Percentiles rank a stretch among this genome's conserved stretches.
Conservation (phyloP, 1,139 yeast genomes). For the Debaryomyces robertsiae region DNA sequence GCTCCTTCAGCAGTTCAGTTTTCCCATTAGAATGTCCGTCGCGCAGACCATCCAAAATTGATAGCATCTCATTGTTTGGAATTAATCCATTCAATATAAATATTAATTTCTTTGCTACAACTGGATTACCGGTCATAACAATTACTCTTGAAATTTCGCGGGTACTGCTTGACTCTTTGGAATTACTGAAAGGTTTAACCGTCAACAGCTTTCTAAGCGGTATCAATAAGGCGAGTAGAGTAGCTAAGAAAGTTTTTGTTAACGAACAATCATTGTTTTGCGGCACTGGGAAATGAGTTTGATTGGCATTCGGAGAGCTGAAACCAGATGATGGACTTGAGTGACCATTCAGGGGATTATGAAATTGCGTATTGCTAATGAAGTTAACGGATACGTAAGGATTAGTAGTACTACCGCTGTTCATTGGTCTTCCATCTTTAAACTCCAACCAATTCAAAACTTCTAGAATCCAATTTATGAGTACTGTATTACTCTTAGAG, state of each 20-base stretch:
- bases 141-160: slow-evolving; percentile 51
- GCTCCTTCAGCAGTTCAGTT: not conserved
- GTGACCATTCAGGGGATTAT: slow-evolving; percentile 2
- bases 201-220: slow-evolving; percentile 42
- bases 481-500: slow-evolving; percentile 24
- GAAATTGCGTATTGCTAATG: slow-evolving; percentile 14
- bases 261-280: slow-evolving; percentile 14
- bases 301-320: slow-evolving; percentile 4
- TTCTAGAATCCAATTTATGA: slow-evolving; percentile 59
- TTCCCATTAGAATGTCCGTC: not conserved
- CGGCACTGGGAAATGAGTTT: not conserved
- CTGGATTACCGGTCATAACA: slow-evolving; percentile 61
- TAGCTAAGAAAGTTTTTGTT: slow-evolving; percentile 41
- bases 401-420: not conserved
- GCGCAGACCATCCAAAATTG: slow-evolving; percentile 6
- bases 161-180: slow-evolving; percentile 15
- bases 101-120: slow-evolving; percentile 60
- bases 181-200: slow-evolving; percentile 32
- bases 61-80: slow-evolving; percentile 25
- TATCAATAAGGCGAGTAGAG: slow-evolving; percentile 46
- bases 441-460: slow-evolving; percentile 62
- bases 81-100: slow-evolving; percentile 56
- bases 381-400: slow-evolving; percentile 6
- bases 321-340: slow-evolving; percentile 1
- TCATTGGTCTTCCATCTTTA: slow-evolving; percentile 49